Conservation (phyloP, 2,329 filamentous ascomycete species). For the Hypoxylon sp. region DNA sequence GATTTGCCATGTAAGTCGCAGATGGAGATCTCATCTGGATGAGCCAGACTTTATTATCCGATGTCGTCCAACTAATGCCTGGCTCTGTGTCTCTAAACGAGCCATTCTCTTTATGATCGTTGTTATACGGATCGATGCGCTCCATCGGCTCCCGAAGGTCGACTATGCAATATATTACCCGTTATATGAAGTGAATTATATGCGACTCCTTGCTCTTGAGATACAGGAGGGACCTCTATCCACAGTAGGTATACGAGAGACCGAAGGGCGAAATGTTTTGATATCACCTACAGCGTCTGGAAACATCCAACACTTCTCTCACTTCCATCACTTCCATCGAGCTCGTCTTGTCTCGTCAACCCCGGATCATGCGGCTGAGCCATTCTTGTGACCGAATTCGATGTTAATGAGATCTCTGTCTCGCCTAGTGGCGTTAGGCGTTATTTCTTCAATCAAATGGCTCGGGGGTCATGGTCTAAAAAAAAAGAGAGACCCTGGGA, state of each 20-base stretch:
- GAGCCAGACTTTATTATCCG: conserved; percentile 18
- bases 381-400: conserved; percentile 15
- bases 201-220: background rate
- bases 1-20: conserved; percentile 20
- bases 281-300: background rate
- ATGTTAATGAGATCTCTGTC: conserved; percentile 26
- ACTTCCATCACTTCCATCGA: conserved; percentile 10
- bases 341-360: conserved; percentile 9
- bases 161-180: conserved; percentile 10
- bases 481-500: conserved; percentile 25
- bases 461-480: conserved; percentile 13
- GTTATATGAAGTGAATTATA: conserved; percentile 6
- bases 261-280: conserved; percentile 8
- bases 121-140: conserved; percentile 24
- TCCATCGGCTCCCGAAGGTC: conserved; percentile 5
- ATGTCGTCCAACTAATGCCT: conserved; percentile 3
- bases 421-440: conserved; percentile 17
- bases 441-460: conserved; percentile 28
- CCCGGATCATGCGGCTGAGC: conserved; percentile 21
- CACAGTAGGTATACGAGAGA: background rate
- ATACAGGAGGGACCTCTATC: background rate
- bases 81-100: conserved; percentile 4
- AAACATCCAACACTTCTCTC: conserved; percentile 16
- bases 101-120: background rate
- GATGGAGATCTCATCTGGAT: conserved; percentile 20